A percentile compares a stretch with the other conserved stretches of the same genome.
phyloP scores from a whole-genome alignment of 208 protist genomes.

The Phytomonas francai region DNA sequence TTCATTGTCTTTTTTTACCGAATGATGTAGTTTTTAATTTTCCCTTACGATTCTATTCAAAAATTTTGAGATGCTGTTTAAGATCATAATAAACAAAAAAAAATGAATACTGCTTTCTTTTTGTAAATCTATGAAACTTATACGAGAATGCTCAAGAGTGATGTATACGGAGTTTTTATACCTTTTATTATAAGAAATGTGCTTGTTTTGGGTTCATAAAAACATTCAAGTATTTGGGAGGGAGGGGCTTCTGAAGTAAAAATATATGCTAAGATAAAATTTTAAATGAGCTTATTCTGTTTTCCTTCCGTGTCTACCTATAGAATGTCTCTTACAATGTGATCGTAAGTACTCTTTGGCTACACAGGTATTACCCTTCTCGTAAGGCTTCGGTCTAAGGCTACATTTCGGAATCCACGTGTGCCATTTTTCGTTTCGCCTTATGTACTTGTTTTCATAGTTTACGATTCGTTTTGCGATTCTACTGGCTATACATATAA shows the following conservation, averaged over 20 bases:
- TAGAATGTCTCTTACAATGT: not conserved
- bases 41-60: conserved; percentile 7
- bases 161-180: not conserved
- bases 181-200: not conserved
- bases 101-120: conserved; percentile 1
- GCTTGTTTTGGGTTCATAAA: not conserved
- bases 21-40: conserved; percentile 6
- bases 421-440: conserved; percentile 3
- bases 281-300: conserved; percentile 1
- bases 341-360: conserved; percentile 8
- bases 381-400: conserved; percentile 39
- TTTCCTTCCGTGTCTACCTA: conserved; percentile 7
- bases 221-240: not conserved
- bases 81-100: not conserved
- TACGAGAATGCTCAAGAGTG: not conserved
- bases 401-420: conserved; percentile 50
- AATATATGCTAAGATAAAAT: not conserved
- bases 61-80: not conserved
- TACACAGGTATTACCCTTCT: conserved; percentile 31
- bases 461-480: not conserved
- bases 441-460: not conserved
- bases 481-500: no score
- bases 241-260: not conserved
- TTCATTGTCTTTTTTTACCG: not conserved
- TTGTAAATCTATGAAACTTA: not conserved